These are phyloP conservation scores for Aphanomyces astaci DNA, from an alignment of 352 stramenopile genomes.

Conservation along the genomic window DNA sequence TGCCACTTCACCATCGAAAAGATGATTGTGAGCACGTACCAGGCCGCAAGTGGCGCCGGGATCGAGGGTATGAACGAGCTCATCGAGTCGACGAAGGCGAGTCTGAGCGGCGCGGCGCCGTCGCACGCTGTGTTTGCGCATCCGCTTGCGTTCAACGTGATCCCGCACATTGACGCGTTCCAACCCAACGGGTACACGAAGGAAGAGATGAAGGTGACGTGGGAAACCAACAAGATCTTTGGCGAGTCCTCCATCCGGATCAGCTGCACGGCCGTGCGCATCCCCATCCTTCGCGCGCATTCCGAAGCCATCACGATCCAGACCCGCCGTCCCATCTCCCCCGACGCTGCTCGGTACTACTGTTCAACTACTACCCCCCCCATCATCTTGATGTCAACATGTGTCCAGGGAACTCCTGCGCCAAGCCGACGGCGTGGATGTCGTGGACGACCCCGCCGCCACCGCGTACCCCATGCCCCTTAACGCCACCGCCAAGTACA, in stretches of 20 bases:
- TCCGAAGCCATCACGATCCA: constrained; percentile 95
- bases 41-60: constrained; percentile 88
- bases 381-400: background rate
- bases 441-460: constrained; percentile 83
- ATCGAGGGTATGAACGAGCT: constrained; percentile 94
- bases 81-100: constrained; percentile 72
- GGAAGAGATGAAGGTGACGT: constrained; percentile 99
- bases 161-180: constrained; percentile 99
- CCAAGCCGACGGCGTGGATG: constrained; percentile 87
- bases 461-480: constrained; percentile 96
- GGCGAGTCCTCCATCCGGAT: constrained; percentile 69
- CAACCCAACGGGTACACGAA: constrained; percentile 98
- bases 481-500: constrained; percentile 94
- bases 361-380: background rate
- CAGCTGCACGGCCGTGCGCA: constrained; percentile 93
- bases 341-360: constrained; percentile 67
- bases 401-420: constrained; percentile 5
- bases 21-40: constrained; percentile 94
- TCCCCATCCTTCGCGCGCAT: constrained; percentile 95
- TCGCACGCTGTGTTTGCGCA: constrained; percentile 94
- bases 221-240: constrained; percentile 98
- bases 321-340: constrained; percentile 84
- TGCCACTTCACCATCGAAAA: constrained; percentile 94
- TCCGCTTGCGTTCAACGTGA: constrained; percentile 97
- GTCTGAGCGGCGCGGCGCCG: constrained; percentile 42